Conservation (phyloP, 164 flowering plant genomes). For the Magnolia kwangsiensis region DNA sequence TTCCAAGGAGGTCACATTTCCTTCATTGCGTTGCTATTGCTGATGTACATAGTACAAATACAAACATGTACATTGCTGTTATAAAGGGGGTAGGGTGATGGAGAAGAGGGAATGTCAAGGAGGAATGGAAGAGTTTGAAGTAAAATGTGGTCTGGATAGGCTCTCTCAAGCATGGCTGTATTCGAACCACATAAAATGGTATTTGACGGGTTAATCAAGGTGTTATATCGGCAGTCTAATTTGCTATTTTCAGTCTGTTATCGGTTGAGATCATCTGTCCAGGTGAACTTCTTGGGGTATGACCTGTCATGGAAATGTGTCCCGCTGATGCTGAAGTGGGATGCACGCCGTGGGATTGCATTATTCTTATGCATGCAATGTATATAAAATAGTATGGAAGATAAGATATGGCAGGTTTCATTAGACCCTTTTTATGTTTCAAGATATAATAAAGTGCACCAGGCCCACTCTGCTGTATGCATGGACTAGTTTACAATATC, state of each 20-base stretch:
- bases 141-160: neutral
- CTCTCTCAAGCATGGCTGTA: neutral
- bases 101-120: neutral
- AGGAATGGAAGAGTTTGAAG: neutral
- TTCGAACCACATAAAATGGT: neutral
- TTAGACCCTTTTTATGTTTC: no score
- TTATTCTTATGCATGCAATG: neutral
- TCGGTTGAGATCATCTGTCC: neutral
- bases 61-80: neutral
- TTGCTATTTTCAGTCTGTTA: neutral
- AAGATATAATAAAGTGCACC: no score
- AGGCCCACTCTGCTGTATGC: no score
- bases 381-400: neutral
- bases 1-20: neutral
- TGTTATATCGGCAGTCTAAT: neutral
- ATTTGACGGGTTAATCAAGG: neutral
- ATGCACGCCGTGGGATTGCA: neutral
- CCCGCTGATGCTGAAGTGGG: neutral
- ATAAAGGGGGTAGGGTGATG: neutral
- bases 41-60: neutral
- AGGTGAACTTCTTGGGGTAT: neutral
- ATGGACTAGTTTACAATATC: no score
- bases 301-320: neutral
- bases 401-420: no score
- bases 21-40: neutral